A percentile compares a stretch with the other conserved stretches of the same genome.
Conservation (phyloP, 2,329 filamentous ascomycete genomes). For the Penicillium sp. region DNA sequence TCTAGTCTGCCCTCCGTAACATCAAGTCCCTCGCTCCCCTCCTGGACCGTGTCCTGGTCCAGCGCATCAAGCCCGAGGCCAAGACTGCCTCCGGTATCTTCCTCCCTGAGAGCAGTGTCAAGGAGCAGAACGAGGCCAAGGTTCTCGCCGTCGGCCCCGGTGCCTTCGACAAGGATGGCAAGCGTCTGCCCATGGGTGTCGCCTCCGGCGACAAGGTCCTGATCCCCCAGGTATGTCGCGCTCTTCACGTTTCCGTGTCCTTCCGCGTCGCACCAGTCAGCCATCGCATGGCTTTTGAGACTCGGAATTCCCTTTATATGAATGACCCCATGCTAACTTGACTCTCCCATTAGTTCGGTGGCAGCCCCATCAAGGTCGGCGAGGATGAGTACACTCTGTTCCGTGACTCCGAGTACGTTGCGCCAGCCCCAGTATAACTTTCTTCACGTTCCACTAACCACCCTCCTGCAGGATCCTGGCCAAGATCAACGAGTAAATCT, state of each 20-base stretch:
- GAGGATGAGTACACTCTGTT: constrained; percentile 96
- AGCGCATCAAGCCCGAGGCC: constrained; percentile 95
- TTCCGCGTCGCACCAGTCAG: constrained; percentile 12
- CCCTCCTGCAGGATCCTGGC: constrained; percentile 77
- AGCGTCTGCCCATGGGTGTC: constrained; percentile 84
- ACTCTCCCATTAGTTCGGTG: constrained; percentile 70
- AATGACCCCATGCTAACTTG: constrained; percentile 21
- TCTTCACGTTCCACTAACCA: constrained; percentile 20
- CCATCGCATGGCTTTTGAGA: constrained; percentile 1
- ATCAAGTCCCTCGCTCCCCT: constrained; percentile 95
- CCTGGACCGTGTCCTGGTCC: constrained; percentile 96
- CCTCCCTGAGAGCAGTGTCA: constrained; percentile 93
- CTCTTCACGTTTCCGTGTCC: constrained; percentile 7
- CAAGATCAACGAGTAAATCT: constrained; percentile 93
- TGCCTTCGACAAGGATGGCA: constrained; percentile 82
- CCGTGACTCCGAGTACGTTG: constrained; percentile 93
- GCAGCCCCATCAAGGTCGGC: constrained; percentile 93
- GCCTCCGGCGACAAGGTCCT: constrained; percentile 85
- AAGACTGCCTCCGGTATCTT: constrained; percentile 98
- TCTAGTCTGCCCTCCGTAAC: constrained; percentile 73
- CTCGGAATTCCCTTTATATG: neutral
- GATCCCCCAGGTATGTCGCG: constrained; percentile 79
- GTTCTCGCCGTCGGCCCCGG: constrained; percentile 95
- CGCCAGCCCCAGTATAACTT: neutral
- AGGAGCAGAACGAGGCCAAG: constrained; percentile 97